Evolutionary conservation across 495 filamentous ascomycete genomes (phyloP).

Genomic region (Cercophora sp.): DNA sequence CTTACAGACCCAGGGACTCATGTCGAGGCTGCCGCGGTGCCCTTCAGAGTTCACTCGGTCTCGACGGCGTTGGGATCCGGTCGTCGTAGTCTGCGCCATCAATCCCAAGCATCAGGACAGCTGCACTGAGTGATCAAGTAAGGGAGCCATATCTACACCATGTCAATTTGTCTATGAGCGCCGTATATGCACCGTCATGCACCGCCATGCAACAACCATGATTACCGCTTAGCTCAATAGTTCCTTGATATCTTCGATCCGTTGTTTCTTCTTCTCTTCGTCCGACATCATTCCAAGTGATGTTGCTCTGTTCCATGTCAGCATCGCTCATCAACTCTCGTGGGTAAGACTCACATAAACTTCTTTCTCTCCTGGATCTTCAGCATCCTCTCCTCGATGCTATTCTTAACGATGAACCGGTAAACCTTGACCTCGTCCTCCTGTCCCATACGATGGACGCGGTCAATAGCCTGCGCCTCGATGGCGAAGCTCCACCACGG

Average conservation of each 20-base stretch:
- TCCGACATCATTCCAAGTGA: conserved; percentile 90
- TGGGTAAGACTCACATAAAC: conserved; percentile 64
- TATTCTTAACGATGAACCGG: conserved; percentile 82
- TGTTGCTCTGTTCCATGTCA: conserved; percentile 59
- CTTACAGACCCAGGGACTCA: too few relatives aligned
- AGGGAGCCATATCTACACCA: too few relatives aligned
- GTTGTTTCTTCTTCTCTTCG: conserved; percentile 84
- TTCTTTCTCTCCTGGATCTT: conserved; percentile 93
- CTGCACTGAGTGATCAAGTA: too few relatives aligned
- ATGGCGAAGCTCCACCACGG: conserved; percentile 99
- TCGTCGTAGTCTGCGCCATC: too few relatives aligned
- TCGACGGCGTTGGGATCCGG: too few relatives aligned
- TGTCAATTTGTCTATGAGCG: neutral
- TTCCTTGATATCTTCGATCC: conserved; percentile 92
- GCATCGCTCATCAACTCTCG: neutral
- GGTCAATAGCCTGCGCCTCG: conserved; percentile 96
- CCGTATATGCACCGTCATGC: neutral
- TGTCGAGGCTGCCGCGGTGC: too few relatives aligned
- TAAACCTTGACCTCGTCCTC: conserved; percentile 77
- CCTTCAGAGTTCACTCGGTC: too few relatives aligned
- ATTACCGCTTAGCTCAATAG: conserved; percentile 69
- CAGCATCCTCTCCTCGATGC: conserved; percentile 93
- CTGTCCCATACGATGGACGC: conserved; percentile 98
- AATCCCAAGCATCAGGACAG: too few relatives aligned
- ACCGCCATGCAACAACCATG: neutral